Conservation (phyloP, 176 grass and related monocot genomes). For the Carex myosuroides region DNA sequence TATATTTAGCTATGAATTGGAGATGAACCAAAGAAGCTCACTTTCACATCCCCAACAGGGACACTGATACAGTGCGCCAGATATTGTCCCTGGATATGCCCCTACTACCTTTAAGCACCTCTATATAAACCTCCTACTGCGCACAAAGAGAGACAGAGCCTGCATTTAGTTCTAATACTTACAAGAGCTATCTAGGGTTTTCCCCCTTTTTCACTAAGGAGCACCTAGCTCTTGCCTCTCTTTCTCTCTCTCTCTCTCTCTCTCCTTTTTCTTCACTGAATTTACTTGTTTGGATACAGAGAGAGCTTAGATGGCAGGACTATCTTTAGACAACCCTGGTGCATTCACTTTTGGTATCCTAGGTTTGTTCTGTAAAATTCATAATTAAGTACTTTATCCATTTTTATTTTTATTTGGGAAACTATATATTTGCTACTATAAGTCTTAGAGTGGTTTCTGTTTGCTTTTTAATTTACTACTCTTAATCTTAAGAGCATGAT, state of each 20-base stretch:
- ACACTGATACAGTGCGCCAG: constrained; percentile 6
- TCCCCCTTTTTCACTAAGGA: not conserved
- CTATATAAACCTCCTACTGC: constrained; percentile 22
- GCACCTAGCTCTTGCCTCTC: constrained; percentile 21
- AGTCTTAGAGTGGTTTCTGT: not conserved
- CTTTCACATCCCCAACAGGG: not conserved
- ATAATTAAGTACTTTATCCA: not conserved
- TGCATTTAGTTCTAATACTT: not conserved
- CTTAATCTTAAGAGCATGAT: not conserved
- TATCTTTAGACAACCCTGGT: constrained; percentile 57
- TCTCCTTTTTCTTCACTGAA: constrained; percentile 7
- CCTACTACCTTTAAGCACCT: constrained; percentile 9
- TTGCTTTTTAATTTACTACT: not conserved
- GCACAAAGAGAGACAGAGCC: not conserved
- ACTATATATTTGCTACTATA: not conserved
- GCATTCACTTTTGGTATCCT: constrained; percentile 68
- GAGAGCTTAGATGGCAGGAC: constrained; percentile 14
- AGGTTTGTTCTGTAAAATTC: constrained; percentile 30
- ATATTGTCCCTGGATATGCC: not conserved
- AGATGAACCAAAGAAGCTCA: not conserved
- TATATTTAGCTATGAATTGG: not conserved
- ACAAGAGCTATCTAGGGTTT: not conserved
- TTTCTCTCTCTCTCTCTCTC: not conserved
- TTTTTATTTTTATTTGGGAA: not conserved
- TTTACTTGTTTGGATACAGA: constrained; percentile 18